These are phyloP conservation scores for Iberis amara DNA, from an alignment of 441 rosid species.

Conservation along the genomic window DNA sequence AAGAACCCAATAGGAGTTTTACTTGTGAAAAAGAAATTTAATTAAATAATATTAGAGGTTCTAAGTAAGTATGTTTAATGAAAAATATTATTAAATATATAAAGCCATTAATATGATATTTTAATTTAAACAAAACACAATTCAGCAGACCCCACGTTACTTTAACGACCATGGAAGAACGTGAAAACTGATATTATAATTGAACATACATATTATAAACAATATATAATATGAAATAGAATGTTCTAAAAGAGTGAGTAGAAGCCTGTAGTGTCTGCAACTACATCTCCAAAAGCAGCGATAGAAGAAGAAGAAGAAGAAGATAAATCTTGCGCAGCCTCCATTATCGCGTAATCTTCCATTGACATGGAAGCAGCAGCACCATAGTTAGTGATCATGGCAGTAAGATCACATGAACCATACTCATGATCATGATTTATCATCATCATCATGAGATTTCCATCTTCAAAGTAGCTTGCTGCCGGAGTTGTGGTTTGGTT, in stretches of 20 bases:
- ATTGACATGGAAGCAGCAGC: slow-evolving; percentile 25
- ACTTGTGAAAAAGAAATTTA: no score
- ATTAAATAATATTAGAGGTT: no score
- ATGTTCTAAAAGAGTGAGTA: slow-evolving; percentile 41
- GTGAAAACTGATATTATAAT: slow-evolving; percentile 2
- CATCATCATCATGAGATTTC: slow-evolving; percentile 17
- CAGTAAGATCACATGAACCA: slow-evolving; percentile 50
- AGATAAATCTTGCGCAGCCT: slow-evolving; percentile 34
- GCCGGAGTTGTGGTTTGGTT: slow-evolving; percentile 18
- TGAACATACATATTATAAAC: no score
- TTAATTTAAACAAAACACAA: no score
- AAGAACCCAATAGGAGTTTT: no score
- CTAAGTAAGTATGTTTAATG: no score
- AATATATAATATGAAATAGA: slow-evolving; percentile 2
- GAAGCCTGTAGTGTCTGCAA: slow-evolving; percentile 42
- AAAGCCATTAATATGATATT: no score
- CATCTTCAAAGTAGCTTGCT: slow-evolving; percentile 26
- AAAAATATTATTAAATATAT: no score
- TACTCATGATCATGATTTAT: slow-evolving; percentile 27
- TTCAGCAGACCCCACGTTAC: no score
- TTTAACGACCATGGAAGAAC: no score
- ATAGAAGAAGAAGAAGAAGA: slow-evolving; percentile 32
- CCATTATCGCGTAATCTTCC: slow-evolving; percentile 28
- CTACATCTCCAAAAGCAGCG: slow-evolving; percentile 42
- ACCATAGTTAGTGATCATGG: slow-evolving; percentile 42